Base-by-base conservation (phyloP, 2,329 filamentous ascomycete species). In the Microdochium bolleyi region DNA sequence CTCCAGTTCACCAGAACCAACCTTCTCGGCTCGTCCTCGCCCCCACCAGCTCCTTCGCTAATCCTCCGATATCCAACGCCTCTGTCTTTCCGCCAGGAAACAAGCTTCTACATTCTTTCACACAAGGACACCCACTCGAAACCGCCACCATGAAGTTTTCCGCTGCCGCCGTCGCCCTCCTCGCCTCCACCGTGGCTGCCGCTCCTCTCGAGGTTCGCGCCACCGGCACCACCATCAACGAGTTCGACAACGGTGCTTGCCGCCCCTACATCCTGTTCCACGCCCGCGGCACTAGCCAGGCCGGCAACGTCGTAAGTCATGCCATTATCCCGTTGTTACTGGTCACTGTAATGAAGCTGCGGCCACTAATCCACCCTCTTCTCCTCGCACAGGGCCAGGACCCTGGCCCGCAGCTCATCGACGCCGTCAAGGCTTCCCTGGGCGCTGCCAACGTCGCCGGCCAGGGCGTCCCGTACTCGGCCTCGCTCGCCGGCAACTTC, bases 281-380 rank as follows among this genome's bases (percentile, higher is more conserved):
- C 49, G 65, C 67, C 3, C 64, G 67, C 22, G 67, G 63, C 0
- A 66, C 67, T 0, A 64, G 63, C 13, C 67, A 70, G 53, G n/a
- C 55, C 1, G 67, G 66, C 25, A 68, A 68, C 49, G 62, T 67
- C 60, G 67, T 68, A 54, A 38, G 70, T 46, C 37, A 7, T 10
- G 13, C n/a, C 41, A 4, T 3, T 24, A 64, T 49, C 11, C n/a
- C n/a, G 30, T 19, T n/a, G 16, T 16, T 16, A 3, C 37, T n/a
- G 4, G 34, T n/a, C 13, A 14, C 21, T 22, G 5, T 14, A 22
- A 46, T 22, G 3, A 10, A 46, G 41, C 16, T 22, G 21, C 41
- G 13, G 48, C 9, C 19, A n/a, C 24, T 49, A 30, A 30, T 24
- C 3, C 32, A 14, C 13, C 38, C 37, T 41, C 21, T 3, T 48